Evolutionary conservation across 495 filamentous ascomycete species (phyloP).

Genomic region (Daldinia bambusicola): DNA sequence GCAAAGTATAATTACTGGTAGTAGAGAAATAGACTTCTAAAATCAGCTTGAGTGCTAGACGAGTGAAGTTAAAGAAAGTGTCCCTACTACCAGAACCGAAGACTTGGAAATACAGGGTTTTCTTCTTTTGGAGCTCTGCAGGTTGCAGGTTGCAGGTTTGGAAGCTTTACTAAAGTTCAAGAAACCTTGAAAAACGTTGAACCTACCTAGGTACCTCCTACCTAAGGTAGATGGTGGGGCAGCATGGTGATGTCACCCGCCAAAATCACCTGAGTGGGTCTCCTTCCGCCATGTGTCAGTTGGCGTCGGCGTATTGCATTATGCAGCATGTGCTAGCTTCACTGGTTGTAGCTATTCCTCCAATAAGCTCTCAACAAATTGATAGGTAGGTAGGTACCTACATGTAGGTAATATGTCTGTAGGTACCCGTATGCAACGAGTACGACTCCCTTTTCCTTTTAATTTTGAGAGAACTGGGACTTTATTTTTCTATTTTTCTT

Average conservation of each 20-base stretch:
- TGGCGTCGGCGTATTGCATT: slow-evolving; percentile 15
- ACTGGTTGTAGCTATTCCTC: too few species aligned
- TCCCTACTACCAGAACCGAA: slow-evolving; percentile 14
- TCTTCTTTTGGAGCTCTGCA: too few species aligned
- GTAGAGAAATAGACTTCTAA: neutral
- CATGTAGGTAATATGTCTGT: too few species aligned
- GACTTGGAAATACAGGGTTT: slow-evolving; percentile 18
- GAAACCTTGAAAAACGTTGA: slow-evolving; percentile 21
- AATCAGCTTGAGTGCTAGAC: neutral
- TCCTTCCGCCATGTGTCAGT: slow-evolving; percentile 34
- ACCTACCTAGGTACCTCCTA: too few species aligned
- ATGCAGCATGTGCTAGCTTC: slow-evolving; percentile 29
- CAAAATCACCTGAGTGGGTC: slow-evolving; percentile 25
- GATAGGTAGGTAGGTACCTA: too few species aligned
- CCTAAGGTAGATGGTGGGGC: too few species aligned
- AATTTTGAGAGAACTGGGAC: too few species aligned
- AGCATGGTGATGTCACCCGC: slow-evolving; percentile 41
- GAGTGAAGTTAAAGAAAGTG: slow-evolving; percentile 2
- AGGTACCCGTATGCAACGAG: too few species aligned
- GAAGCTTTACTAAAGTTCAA: slow-evolving; percentile 11
- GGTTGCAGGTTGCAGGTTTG: neutral
- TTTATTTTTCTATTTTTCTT: too few species aligned
- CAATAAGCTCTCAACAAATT: too few species aligned
- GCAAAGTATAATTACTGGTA: neutral
- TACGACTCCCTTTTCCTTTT: neutral